Evolutionary conservation across 495 filamentous ascomycete species (phyloP).

Genomic region (Talaromyces adpressus): DNA sequence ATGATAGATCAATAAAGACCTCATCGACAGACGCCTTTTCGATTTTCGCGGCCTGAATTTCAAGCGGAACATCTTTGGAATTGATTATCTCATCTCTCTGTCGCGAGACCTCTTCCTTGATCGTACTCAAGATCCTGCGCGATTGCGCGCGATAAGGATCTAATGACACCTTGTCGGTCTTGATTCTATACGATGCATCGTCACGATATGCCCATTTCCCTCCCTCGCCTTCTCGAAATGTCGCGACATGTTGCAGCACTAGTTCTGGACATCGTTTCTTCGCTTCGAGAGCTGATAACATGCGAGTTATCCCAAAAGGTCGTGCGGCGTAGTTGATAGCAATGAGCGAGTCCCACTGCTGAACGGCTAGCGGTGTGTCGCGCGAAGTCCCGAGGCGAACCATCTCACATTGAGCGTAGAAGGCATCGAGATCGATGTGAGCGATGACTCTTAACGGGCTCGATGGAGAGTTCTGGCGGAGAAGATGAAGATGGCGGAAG

Average conservation of each 20-base stretch:
- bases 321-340: conserved; percentile 94
- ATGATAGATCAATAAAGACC: conserved; percentile 86
- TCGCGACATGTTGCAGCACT: conserved; percentile 87
- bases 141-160: conserved; percentile 89
- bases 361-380: conserved; percentile 82
- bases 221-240: conserved; percentile 85
- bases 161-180: conserved; percentile 84
- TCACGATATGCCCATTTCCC: conserved; percentile 80
- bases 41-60: conserved; percentile 54
- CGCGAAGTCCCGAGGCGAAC: conserved; percentile 69
- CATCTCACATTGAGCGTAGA: conserved; percentile 96
- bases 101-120: conserved; percentile 61
- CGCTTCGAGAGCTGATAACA: conserved; percentile 72
- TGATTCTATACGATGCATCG: conserved; percentile 68
- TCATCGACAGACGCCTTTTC: conserved; percentile 93
- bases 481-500: conserved; percentile 70
- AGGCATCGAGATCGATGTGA: conserved; percentile 94
- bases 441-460: conserved; percentile 82
- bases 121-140: conserved; percentile 69
- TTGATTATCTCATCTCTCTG: conserved; percentile 20
- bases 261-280: conserved; percentile 80
- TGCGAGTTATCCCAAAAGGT: conserved; percentile 66
- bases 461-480: conserved; percentile 60
- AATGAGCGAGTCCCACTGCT: conserved; percentile 73
- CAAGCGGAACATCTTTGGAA: conserved; percentile 24